Base-by-base conservation (phyloP, 1,139 yeast species). In the Trichomonascaceae sp. region DNA sequence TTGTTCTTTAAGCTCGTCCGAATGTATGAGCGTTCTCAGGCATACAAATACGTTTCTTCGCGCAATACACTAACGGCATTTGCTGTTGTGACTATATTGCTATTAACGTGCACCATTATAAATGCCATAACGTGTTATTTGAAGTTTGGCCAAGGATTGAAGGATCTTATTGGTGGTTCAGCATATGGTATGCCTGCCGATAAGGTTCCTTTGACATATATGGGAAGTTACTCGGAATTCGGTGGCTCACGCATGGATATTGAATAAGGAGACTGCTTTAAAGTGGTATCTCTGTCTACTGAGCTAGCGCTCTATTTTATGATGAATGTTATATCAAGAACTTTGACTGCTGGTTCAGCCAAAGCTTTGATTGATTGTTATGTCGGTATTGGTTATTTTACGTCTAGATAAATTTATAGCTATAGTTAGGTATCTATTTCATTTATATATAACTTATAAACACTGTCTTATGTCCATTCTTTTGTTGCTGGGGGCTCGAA, bases 1-100 rank as follows among this genome's bases (percentile, higher is more conserved):
- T 78, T 79, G 51, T 58, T 79, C 30, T 80, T 77, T 70, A 80
- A 80, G 63, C 69, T 77, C 56, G 73, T 79, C 39, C 65, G 83
- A 44, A 70, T 79, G 63, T 79, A 71, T 64, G 76, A 81, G 43
- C 74, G 76, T 51, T 70, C 73, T 51, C 71, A 78, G 48, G 81
- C 74, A 2, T 62, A 65, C 43, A 68, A 67, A 47, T 79, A 79
- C 63, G 70, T 76, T 55, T 76, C 81, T 1, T 80, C 82, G 1
- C 64, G 81, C 43, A 77, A 74, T 53, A 76, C 82, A 8, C 66
- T 80, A 48, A 70, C 79, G 3, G 67, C 75, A 0, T 79, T 80
- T 64, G 82, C 82, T 1, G 75, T 73, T 2, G 66, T 80, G 43
- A 77, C 82, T 0, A 61, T 78, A 20, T 63, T 74, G 1, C 66